Evolutionary conservation across 371 early-diverging fungal genomes (phyloP).

Genomic region (Mortierella sp.): DNA sequence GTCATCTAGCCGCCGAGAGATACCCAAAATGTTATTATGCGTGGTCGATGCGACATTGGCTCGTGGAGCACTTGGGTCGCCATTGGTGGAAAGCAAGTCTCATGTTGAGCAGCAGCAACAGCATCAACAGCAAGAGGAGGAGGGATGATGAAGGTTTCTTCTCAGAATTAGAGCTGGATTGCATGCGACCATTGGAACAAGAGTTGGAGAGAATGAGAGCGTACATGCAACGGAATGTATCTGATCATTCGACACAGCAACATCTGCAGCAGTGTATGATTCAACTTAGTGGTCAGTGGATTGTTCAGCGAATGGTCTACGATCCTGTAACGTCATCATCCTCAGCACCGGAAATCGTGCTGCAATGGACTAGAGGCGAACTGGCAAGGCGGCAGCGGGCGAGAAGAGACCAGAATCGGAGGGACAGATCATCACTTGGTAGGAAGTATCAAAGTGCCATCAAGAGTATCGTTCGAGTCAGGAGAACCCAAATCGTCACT

Average conservation of each 20-base stretch:
- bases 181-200: slow-evolving; percentile 18
- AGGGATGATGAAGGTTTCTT: too few relatives aligned
- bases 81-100: slow-evolving; percentile 45
- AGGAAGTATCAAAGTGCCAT: slow-evolving; percentile 12
- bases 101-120: neutral
- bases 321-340: neutral
- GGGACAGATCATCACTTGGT: neutral
- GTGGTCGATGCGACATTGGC: slow-evolving; percentile 66
- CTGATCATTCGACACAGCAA: slow-evolving; percentile 68
- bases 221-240: slow-evolving; percentile 62
- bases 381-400: slow-evolving; percentile 12
- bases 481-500: neutral
- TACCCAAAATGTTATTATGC: slow-evolving; percentile 70
- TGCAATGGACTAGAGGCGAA: slow-evolving; percentile 44
- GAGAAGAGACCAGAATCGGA: slow-evolving; percentile 1
- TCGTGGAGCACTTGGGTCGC: slow-evolving; percentile 52
- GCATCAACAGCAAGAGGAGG: too few relatives aligned
- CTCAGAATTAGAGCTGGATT: neutral
- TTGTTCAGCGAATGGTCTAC: slow-evolving; percentile 13
- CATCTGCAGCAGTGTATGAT: slow-evolving; percentile 62
- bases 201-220: slow-evolving; percentile 51
- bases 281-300: slow-evolving; percentile 40
- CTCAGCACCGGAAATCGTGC: neutral
- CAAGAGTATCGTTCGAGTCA: slow-evolving; percentile 5
- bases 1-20: slow-evolving; percentile 53